Conservation (phyloP, 2,329 filamentous ascomycete genomes). For the Clarireedia hainanense region DNA sequence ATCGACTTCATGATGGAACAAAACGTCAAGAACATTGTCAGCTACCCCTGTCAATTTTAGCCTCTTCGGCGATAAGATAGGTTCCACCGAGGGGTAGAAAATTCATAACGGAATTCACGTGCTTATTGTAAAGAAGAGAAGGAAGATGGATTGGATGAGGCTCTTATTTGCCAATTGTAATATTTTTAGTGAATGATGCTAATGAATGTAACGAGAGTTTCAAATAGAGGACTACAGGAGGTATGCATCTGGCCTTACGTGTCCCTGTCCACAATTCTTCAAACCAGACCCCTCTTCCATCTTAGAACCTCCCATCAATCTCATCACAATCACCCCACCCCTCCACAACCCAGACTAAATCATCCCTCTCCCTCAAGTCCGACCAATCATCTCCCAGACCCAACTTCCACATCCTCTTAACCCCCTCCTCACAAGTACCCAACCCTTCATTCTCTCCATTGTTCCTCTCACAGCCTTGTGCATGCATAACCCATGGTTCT, state of each 20-base stretch:
- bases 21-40: not conserved
- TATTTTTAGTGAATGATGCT: too few species aligned
- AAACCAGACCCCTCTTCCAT: too few species aligned
- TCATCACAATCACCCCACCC: not conserved
- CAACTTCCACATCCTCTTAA: not conserved
- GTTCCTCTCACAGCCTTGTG: not conserved
- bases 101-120: too few species aligned
- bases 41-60: not conserved
- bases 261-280: too few species aligned
- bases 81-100: too few species aligned
- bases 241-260: too few species aligned
- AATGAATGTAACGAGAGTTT: too few species aligned
- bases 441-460: not conserved
- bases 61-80: not conserved
- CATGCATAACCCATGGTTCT: not conserved
- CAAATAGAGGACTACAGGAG: too few species aligned
- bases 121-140: too few species aligned
- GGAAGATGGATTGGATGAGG: too few species aligned
- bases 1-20: not conserved
- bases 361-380: not conserved
- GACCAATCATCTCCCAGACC: not conserved
- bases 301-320: too few species aligned
- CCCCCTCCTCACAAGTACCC: not conserved
- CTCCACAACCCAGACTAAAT: not conserved
- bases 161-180: too few species aligned